phyloP scores from a whole-genome alignment of 139 green algal genomes.

The Asterochloris sp. region DNA sequence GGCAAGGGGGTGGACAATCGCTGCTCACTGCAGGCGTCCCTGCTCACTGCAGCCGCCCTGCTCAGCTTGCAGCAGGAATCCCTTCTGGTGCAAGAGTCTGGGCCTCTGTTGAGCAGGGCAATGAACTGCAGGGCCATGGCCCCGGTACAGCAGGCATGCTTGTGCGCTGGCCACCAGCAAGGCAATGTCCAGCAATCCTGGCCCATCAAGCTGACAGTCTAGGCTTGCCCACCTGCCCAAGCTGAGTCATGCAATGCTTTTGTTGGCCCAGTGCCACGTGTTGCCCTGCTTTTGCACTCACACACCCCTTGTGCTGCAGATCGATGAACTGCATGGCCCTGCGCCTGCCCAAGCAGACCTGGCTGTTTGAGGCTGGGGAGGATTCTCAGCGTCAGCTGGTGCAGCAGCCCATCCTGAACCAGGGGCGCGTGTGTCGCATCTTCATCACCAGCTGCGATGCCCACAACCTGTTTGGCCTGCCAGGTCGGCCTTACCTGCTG shows the following conservation, averaged over 20 bases:
- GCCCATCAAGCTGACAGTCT: background rate
- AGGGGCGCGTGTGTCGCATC: constrained; percentile 67
- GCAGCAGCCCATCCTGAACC: constrained; percentile 36
- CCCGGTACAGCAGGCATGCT: background rate
- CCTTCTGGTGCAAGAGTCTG: too few species aligned
- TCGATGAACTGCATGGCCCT: constrained; percentile 29
- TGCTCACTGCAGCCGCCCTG: too few species aligned
- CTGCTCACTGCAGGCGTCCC: too few species aligned
- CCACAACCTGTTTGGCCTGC: constrained; percentile 48
- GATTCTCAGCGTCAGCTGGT: constrained; percentile 72
- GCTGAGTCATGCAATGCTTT: background rate
- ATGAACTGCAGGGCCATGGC: background rate
- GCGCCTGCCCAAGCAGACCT: constrained; percentile 48
- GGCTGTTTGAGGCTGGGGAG: constrained; percentile 81
- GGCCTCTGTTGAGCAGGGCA: too few species aligned
- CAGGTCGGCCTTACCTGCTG: constrained; percentile 9
- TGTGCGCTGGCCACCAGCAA: background rate
- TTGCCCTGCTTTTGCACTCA: background rate
- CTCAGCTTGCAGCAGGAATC: too few species aligned
- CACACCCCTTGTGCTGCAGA: background rate
- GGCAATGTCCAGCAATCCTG: background rate
- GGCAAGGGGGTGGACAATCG: too few species aligned
- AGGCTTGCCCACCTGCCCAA: background rate
- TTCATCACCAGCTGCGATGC: constrained; percentile 64
- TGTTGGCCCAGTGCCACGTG: background rate